Conservation (phyloP, 441 rosid species). For the Metrosideros polymorpha region DNA sequence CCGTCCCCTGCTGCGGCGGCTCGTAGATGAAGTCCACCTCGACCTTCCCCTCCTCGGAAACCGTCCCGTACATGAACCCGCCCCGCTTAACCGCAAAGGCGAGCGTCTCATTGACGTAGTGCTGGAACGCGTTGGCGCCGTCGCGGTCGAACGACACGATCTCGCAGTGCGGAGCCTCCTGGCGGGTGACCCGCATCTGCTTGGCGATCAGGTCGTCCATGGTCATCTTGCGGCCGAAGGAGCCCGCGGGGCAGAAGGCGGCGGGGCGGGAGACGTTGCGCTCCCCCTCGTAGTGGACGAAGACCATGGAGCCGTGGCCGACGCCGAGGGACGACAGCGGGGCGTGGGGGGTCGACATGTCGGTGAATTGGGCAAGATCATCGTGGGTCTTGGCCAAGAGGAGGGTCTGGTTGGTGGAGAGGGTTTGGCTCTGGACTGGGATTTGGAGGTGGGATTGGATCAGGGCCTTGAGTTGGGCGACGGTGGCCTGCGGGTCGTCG, state of each 20-base stretch:
- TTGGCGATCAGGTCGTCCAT: conserved; percentile 91
- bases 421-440: conserved; percentile 68
- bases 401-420: conserved; percentile 70
- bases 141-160: conserved; percentile 87
- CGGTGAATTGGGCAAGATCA: conserved; percentile 44
- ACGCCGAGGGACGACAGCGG: conserved; percentile 51
- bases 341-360: conserved; percentile 60
- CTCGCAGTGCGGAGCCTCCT: conserved; percentile 77
- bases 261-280: conserved; percentile 64
- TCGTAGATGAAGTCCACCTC: conserved; percentile 84
- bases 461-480: conserved; percentile 68
- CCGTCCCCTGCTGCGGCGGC: conserved; percentile 90
- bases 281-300: conserved; percentile 70
- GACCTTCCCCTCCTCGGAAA: conserved; percentile 64
- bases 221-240: conserved; percentile 98
- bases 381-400: conserved; percentile 55
- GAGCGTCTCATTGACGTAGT: conserved; percentile 63
- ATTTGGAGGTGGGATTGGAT: conserved; percentile 78
- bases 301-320: conserved; percentile 71
- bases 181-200: conserved; percentile 81
- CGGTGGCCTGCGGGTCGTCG: conserved; percentile 37
- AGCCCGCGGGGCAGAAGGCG: conserved; percentile 57
- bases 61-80: conserved; percentile 83
- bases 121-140: conserved; percentile 75
- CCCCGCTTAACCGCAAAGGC: conserved; percentile 83